A percentile compares a stretch with the other conserved stretches of the same genome.
These are phyloP conservation scores for Verticillium albo-atrum DNA, from an alignment of 2,329 filamentous ascomycete species.

Conservation along the genomic window DNA sequence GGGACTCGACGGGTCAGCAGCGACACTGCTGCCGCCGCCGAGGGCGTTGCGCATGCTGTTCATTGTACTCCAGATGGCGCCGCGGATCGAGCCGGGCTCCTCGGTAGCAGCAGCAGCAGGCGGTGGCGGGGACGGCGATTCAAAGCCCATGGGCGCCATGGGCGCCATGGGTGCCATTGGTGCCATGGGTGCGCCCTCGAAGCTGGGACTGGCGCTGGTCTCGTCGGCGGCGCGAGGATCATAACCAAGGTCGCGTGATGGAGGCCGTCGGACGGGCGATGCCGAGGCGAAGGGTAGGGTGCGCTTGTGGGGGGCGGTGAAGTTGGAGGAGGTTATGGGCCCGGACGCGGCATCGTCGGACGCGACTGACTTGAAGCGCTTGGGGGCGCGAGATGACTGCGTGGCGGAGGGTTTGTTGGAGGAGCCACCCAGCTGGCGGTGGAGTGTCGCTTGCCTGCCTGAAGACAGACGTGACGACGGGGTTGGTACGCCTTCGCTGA, in stretches of 20 bases:
- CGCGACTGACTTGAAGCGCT: not conserved
- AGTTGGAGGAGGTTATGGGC: not conserved
- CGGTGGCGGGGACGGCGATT: not conserved
- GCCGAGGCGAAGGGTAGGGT: not conserved
- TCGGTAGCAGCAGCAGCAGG: not conserved
- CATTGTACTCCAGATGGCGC: not conserved
- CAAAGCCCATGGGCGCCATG: not conserved
- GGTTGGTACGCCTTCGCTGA: not conserved
- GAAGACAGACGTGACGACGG: not conserved
- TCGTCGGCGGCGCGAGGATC: not conserved
- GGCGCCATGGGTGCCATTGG: constrained; percentile 1
- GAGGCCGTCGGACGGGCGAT: not conserved
- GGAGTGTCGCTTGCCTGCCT: not conserved
- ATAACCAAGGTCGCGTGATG: not conserved
- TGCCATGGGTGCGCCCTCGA: not conserved
- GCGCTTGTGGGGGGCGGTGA: not conserved
- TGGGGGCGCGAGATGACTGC: not conserved
- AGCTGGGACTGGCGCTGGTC: not conserved
- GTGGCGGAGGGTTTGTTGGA: not conserved
- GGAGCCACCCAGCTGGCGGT: not conserved
- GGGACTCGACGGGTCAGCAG: not conserved
- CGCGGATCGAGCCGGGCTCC: not conserved
- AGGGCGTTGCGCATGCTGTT: not conserved
- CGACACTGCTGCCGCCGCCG: not conserved
- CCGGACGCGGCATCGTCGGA: not conserved